Evolutionary conservation across 2,329 filamentous ascomycete species (phyloP).

Genomic region (Hypoxylon sp.): DNA sequence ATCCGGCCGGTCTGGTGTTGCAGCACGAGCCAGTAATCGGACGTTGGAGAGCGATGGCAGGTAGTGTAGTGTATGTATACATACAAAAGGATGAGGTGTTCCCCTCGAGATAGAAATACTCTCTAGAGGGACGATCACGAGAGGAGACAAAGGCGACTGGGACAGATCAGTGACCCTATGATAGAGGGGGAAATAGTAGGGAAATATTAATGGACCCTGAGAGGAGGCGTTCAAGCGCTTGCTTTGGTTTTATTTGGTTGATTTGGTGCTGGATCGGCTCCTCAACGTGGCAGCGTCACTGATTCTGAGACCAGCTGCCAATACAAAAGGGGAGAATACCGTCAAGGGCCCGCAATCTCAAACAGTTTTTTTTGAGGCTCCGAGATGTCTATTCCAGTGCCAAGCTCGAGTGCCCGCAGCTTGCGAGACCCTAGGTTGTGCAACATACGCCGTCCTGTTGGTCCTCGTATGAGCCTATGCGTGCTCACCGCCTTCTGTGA

Average conservation of each 20-base stretch:
- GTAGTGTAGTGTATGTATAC: slow-evolving; percentile 5
- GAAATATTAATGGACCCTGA: slow-evolving; percentile 17
- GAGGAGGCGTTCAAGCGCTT: slow-evolving; percentile 31
- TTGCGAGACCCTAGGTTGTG: slow-evolving; percentile 32
- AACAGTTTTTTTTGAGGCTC: slow-evolving; percentile 39
- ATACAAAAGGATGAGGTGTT: slow-evolving; percentile 30
- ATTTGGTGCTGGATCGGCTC: slow-evolving; percentile 25
- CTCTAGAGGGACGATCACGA: slow-evolving; percentile 9
- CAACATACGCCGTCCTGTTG: slow-evolving; percentile 30
- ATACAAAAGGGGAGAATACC: slow-evolving; percentile 7
- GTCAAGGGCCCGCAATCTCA: slow-evolving; percentile 25
- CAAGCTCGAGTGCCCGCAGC: slow-evolving; percentile 36
- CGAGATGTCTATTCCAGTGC: slow-evolving; percentile 29
- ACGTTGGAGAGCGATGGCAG: slow-evolving; percentile 7
- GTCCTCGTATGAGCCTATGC: slow-evolving; percentile 10
- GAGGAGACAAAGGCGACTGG: slow-evolving; percentile 19
- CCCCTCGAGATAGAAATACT: slow-evolving; percentile 20
- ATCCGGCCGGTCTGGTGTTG: slow-evolving; percentile 50
- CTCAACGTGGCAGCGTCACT: slow-evolving; percentile 35
- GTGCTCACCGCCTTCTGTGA: slow-evolving; percentile 38
- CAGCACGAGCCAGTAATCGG: slow-evolving; percentile 26
- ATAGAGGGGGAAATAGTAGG: neutral
- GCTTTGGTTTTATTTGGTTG: slow-evolving; percentile 1
- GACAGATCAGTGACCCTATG: neutral
- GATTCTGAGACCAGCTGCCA: slow-evolving; percentile 1